Evolutionary conservation across 306 rosid species (phyloP).

Genomic region (Cicer chorassanicum): DNA sequence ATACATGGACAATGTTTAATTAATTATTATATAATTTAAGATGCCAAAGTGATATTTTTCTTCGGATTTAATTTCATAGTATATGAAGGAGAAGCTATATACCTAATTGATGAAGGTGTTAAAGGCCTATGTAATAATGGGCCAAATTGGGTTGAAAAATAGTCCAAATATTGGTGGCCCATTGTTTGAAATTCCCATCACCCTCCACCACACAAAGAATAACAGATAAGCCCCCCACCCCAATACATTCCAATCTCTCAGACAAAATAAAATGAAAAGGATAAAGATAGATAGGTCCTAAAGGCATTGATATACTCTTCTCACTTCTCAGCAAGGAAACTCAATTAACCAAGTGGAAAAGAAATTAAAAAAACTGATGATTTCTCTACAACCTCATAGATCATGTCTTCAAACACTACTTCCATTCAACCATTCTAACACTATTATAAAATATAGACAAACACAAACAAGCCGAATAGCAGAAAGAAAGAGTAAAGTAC

Average conservation of each 20-base stretch:
- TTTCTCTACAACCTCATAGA: constrained; percentile 51
- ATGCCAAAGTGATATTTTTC: too few relatives aligned
- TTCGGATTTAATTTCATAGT: too few relatives aligned
- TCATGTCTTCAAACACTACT: constrained; percentile 45
- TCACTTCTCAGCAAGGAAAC: not conserved
- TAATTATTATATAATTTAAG: too few relatives aligned
- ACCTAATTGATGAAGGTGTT: not conserved
- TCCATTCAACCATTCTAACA: constrained; percentile 39
- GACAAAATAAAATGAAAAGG: not conserved
- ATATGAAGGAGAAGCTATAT: not conserved
- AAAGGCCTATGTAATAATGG: not conserved
- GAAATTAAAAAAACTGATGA: constrained; percentile 41
- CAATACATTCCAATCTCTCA: not conserved
- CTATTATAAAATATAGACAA: constrained; percentile 32
- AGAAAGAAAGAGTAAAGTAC: constrained; percentile 11
- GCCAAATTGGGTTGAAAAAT: not conserved
- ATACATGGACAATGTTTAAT: too few relatives aligned
- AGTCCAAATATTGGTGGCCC: constrained; percentile 16
- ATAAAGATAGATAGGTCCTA: constrained; percentile 31
- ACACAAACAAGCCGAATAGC: constrained; percentile 8
- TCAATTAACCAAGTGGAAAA: not conserved
- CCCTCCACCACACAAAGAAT: constrained; percentile 39
- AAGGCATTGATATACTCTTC: constrained; percentile 1
- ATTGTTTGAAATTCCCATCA: not conserved
- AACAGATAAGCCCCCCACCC: constrained; percentile 34